Base-by-base conservation (phyloP, 129 eudicot genomes). In the Tagetes patula region DNA sequence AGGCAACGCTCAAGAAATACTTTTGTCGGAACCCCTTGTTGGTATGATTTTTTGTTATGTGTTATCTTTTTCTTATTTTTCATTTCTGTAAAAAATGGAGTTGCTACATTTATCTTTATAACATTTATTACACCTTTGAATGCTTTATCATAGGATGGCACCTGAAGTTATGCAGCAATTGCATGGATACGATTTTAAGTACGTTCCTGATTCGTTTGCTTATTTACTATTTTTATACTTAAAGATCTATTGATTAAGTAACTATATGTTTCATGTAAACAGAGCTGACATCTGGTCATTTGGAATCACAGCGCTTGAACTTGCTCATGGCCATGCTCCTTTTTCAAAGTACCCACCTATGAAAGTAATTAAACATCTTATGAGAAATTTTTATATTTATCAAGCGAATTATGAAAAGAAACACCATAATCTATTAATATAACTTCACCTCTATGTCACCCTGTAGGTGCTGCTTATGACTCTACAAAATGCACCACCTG, bases 321-420 rank as follows among this genome's bases (percentile, higher is more conserved):
- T 92, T 82, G 98, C 98, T 80, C 97, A 92, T 82, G 97, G 97
- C 38, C 97, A 87, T 76, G 97, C 97, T 37, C 97, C 97, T 11
- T 92, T 92, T 73, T 92, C 97, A 61, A 92, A 92, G 82, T 92
- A 92, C 71, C 97, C 97, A 33, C 97, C 98, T 3, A 92, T 89
- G 98, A 92, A 92, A 90, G 98, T 92, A 72, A 58, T 39, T 43
- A 47, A 4, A 13, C n/a, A 46, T 59, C 49, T 58, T 31, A 55
- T 64, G 1, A 48, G 8, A 54, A 33, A 45, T 64, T 10, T 3
- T 20, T 42, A 71, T 61, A 10, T 50, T n/a, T 6, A 12, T 42
- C 33, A 20, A 38, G 31, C 7, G 13, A 43, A 33, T 39, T 6
- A 5, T n/a, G 8, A 12, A 60, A 30, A 36, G 12, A 55, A 53